Percentiles rank a stretch among this genome's conserved stretches.
Evolutionary conservation across 345 rosid species (phyloP).

Genomic region (Firmiana major): DNA sequence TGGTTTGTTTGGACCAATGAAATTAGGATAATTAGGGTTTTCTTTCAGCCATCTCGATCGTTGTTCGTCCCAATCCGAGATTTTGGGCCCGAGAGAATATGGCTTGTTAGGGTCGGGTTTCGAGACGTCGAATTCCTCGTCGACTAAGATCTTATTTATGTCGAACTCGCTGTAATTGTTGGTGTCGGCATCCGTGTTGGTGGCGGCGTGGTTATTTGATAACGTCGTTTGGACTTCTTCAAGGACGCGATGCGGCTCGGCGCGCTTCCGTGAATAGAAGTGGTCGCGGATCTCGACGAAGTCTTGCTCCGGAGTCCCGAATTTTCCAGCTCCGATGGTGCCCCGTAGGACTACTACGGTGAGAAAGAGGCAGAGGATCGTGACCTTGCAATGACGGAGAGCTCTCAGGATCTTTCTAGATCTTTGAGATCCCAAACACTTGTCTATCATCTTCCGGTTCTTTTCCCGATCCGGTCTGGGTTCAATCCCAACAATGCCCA

Average conservation of each 20-base stretch:
- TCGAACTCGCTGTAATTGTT: conserved; percentile 47
- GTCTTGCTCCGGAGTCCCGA: conserved; percentile 87
- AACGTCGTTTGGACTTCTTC: conserved; percentile 57
- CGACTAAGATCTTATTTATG: conserved; percentile 35
- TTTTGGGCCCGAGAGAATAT: conserved; percentile 51
- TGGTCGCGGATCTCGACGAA: conserved; percentile 62
- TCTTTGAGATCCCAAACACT: conserved; percentile 46
- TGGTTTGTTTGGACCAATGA: conserved; percentile 43
- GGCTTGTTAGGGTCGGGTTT: conserved; percentile 43
- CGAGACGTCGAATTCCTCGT: conserved; percentile 43
- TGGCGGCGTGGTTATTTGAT: not conserved
- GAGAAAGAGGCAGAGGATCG: conserved; percentile 49
- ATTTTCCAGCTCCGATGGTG: conserved; percentile 84
- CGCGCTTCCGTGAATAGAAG: conserved; percentile 54
- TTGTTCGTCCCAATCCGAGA: conserved; percentile 62
- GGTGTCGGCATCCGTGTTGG: not conserved
- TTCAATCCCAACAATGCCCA: not conserved
- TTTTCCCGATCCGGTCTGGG: not conserved
- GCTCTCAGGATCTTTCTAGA: conserved; percentile 48
- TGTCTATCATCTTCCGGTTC: conserved; percentile 30
- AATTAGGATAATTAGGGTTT: conserved; percentile 52
- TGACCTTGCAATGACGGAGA: conserved; percentile 55
- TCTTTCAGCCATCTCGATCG: conserved; percentile 45
- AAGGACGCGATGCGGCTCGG: conserved; percentile 64
- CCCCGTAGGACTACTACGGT: conserved; percentile 89